phyloP scores from a whole-genome alignment of 257 asterid species.

The Echites panduratus region DNA sequence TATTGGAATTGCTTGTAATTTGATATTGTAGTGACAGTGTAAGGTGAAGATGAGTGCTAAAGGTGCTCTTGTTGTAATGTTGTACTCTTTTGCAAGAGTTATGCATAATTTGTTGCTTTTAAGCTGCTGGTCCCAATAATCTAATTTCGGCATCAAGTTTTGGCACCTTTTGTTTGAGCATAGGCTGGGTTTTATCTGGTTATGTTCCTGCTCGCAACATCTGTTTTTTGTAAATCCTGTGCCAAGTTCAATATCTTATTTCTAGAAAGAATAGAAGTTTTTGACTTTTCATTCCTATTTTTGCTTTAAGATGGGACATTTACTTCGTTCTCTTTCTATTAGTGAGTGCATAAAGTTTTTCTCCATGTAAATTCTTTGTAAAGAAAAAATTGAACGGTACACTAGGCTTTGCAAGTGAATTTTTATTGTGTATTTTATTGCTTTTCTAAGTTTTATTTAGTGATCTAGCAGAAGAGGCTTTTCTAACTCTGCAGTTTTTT shows the following conservation, averaged over 20 bases:
- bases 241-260: neutral
- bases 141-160: neutral
- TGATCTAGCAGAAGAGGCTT: neutral
- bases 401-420: neutral
- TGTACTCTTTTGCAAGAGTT: neutral
- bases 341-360: neutral
- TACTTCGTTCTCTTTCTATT: neutral
- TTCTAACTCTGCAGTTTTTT: conserved; percentile 27
- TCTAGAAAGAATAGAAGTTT: neutral
- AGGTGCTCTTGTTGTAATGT: neutral
- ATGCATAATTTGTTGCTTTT: neutral
- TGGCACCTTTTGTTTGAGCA: neutral
- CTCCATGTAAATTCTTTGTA: neutral
- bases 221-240: neutral
- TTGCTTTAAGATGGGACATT: neutral
- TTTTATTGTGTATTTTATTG: neutral
- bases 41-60: neutral
- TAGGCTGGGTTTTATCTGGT: neutral
- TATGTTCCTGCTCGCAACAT: neutral
- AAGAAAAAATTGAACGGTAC: neutral
- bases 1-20: neutral
- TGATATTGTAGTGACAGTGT: neutral
- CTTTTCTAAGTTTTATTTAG: neutral
- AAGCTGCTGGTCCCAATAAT: neutral
- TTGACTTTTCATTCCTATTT: neutral